Conservation (phyloP, 2,329 filamentous ascomycete genomes). For the Chaetomium sp. region DNA sequence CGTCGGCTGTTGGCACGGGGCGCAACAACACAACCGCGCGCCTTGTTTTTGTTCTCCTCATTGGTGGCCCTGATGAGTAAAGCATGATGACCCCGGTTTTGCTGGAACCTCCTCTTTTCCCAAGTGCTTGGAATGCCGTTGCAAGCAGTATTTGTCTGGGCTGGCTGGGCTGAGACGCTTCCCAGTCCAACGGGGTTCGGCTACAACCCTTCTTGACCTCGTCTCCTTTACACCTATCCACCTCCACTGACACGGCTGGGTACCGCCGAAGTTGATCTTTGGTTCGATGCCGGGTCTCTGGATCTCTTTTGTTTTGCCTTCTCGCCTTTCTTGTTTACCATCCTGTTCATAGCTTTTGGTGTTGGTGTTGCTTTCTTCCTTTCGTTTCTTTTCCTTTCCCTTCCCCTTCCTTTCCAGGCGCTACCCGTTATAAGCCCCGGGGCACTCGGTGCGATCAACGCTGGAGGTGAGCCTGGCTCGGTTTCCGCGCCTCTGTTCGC, state of each 20-base stretch:
- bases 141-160: not conserved
- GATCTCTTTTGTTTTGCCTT: constrained; percentile 5
- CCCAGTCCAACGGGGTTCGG: constrained; percentile 9
- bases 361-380: constrained; percentile 15
- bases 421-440: too few species aligned
- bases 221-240: not conserved
- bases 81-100: not conserved
- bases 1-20: not conserved
- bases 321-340: constrained; percentile 14
- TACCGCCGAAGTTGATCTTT: constrained; percentile 11
- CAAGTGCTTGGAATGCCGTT: not conserved
- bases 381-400: constrained; percentile 17
- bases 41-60: not conserved
- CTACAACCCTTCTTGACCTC: constrained; percentile 10
- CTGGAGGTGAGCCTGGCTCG: constrained; percentile 25
- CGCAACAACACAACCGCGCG: constrained; percentile 16
- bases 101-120: too few species aligned
- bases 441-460: constrained; percentile 11
- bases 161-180: constrained; percentile 25
- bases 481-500: constrained; percentile 15
- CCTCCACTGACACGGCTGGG: not conserved
- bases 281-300: not conserved
- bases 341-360: constrained; percentile 12
- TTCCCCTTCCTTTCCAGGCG: not conserved
- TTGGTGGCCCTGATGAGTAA: not conserved